phyloP scores from a whole-genome alignment of 164 flowering plant species.

The Umbilicus rupestris region DNA sequence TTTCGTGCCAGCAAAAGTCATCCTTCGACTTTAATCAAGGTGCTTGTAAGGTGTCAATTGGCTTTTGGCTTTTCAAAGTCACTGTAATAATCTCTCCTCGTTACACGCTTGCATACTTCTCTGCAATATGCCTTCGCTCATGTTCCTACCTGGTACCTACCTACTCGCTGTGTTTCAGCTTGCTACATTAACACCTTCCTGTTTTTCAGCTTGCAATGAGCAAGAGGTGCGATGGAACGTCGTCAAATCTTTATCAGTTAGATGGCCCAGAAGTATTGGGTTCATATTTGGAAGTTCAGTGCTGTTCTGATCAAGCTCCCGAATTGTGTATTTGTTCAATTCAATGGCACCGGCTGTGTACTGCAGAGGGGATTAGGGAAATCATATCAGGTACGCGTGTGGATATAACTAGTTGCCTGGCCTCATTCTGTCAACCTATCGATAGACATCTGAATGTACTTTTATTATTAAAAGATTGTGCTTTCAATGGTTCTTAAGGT shows the following conservation, averaged over 20 bases:
- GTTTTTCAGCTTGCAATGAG: constrained; percentile 56
- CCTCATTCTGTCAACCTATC: neutral
- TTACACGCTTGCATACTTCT: neutral
- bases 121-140: neutral
- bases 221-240: constrained; percentile 43
- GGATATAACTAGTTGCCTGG: neutral
- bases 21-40: neutral
- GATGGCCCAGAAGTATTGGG: constrained; percentile 80
- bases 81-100: neutral
- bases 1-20: neutral
- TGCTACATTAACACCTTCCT: neutral
- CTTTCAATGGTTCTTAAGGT: neutral
- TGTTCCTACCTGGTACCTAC: neutral
- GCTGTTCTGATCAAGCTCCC: constrained; percentile 41
- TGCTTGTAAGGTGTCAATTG: neutral
- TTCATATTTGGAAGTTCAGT: constrained; percentile 50
- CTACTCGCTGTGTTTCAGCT: neutral
- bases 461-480: neutral
- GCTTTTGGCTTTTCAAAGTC: neutral
- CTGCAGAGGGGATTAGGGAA: constrained; percentile 63
- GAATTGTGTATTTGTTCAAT: constrained; percentile 64
- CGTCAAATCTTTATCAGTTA: constrained; percentile 41
- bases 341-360: constrained; percentile 79
- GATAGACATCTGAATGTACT: neutral
- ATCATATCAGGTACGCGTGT: constrained; percentile 60